Base-by-base conservation (phyloP, 805 yeast species). In the Metahyphopichia silvanorum region DNA sequence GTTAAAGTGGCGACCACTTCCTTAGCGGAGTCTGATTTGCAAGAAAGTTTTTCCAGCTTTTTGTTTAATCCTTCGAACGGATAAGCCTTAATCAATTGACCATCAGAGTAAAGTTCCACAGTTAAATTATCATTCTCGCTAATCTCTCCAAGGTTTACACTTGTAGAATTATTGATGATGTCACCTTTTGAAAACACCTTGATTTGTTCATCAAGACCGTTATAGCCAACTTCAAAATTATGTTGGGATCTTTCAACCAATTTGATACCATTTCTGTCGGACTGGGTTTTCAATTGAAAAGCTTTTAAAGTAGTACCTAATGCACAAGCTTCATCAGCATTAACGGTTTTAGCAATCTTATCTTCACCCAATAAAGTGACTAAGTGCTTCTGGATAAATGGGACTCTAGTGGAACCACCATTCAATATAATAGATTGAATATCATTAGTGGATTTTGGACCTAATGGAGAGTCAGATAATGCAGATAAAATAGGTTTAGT, bases 311-410 rank as follows among this genome's bases (percentile, higher is more conserved):
- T 78, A 2, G 94, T 77, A 31, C 98, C 98, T 47, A 86, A 70
- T 10, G 86, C 96, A 32, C 86, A 86, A 27, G 97, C 80, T 63
- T 93, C 98, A 59, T 93, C 98, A 0, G 98, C 93, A 57, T 93
- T 93, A 27, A 93, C 94, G 32, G 82, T 86, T 56, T 82, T 87
- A 15, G 95, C 71, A 24, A 89, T 67, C 39, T 52, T 63, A 2
- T 76, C 81, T 13, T 76, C 76, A 1, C 82, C 86, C 25, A 81
- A 61, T 27, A 78, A 63, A 2, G 72, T 53, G 2, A 54, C 40
- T 37, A 86, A 62, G 33, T 71, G 74, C 35, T 75, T 70, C 57
- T 87, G 93, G 29, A 93, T 83, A 49, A 84, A 72, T 11, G 98
- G 98, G 19, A 87, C 85, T 55, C 98, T 77, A 5, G 91, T 78